Base-by-base conservation (phyloP, 2,329 filamentous ascomycete species). In the Paraphoma chrysanthemicola region DNA sequence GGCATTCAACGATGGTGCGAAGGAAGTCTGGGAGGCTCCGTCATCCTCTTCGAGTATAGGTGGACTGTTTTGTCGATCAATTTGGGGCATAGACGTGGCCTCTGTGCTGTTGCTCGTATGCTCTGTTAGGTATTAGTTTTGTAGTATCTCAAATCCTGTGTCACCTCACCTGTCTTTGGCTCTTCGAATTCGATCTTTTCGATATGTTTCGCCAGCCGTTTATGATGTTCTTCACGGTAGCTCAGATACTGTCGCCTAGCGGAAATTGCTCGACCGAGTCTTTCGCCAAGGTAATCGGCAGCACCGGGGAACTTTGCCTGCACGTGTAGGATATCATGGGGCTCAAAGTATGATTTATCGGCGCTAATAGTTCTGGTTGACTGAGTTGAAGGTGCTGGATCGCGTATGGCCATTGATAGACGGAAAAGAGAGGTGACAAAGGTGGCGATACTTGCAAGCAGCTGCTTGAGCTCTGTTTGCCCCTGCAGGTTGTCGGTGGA, bases 221-320 rank as follows among this genome's bases (percentile, higher is more conserved):
- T 36, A 42, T 72, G 67, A 51, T 77, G 75, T 12, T 61, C 54
- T 44, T 75, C 60, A 4, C 75, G 61, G 48, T 78, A 78, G 4
- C 60, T 67, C 2, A 77, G 59, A 41, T 74, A 72, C 47, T 74
- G 69, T 8, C 73, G 60, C 18, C 73, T 62, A 44, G 60, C 63
- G 3, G 75, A 70, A 11, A 74, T 74, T 0, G 69, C 69, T 44
- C 66, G 62, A 12, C 72, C 74, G 3, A 77, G 63, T 17, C 73
- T 60, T 12, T 70, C 54, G 1, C 43, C 18, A 9, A 75, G 48
- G 43, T 56, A 63, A 1, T 50, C 29, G 0, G 59, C 48, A 11
- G 45, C 47, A 4, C 38, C 41, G 4, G 63, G 63, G 47, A 68
- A 74, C 45, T 73, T 74, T 23, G 66, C 44, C 31, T 44, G 46